A percentile compares a stretch with the other conserved stretches of the same genome.
Evolutionary conservation across 208 protist genomes (phyloP).

Genomic region (Trichomonas tenax): DNA sequence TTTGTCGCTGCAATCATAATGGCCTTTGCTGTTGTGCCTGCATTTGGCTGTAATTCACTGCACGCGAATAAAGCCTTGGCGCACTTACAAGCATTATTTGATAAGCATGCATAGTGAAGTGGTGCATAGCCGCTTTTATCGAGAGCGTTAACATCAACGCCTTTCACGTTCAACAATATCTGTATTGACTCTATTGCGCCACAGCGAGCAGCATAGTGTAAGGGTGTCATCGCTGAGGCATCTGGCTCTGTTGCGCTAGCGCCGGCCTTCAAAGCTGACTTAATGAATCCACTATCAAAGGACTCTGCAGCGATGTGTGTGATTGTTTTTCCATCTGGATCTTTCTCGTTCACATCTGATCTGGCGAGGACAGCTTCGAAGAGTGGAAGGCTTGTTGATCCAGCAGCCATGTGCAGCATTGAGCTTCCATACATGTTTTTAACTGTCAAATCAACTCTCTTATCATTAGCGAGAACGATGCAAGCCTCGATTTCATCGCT

Average conservation of each 20-base stretch:
- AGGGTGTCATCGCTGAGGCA: not conserved
- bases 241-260: not conserved
- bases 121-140: not conserved
- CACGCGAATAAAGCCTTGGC: not conserved
- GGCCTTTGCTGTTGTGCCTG: not conserved
- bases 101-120: not conserved
- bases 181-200: not conserved
- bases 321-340: not conserved
- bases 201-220: not conserved
- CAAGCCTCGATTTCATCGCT: not conserved
- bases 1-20: not conserved
- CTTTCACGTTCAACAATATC: not conserved
- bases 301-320: not conserved
- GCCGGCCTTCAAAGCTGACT: not conserved
- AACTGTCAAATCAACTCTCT: not conserved
- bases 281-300: not conserved
- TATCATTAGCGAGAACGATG: not conserved
- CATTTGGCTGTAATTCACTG: not conserved
- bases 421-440: not conserved
- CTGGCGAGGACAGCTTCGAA: not conserved
- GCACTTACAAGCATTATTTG: not conserved
- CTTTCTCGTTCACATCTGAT: not conserved
- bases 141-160: not conserved
- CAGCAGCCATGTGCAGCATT: not conserved
- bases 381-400: not conserved